These are phyloP conservation scores for Amanita phalloides DNA, from an alignment of 768 basidiomycete genomes.

Conservation along the genomic window DNA sequence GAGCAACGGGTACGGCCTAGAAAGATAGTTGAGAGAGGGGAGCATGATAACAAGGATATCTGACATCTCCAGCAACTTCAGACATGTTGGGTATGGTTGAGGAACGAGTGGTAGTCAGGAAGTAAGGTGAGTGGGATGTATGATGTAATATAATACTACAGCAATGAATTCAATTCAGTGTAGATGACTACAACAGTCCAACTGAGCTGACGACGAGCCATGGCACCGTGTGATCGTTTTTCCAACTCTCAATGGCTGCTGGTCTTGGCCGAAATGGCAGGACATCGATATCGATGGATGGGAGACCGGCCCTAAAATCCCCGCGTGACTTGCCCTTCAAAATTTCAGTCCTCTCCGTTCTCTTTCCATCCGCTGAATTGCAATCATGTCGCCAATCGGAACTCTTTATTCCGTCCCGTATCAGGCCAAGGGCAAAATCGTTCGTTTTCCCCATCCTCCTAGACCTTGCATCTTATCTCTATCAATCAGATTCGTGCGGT, in stretches of 20 bases:
- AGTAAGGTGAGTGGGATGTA: not conserved
- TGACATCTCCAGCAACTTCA: conserved; percentile 2
- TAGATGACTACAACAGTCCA: too few species aligned
- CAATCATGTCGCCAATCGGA: conserved; percentile 44
- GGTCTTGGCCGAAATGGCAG: not conserved
- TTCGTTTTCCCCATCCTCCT: conserved; percentile 20
- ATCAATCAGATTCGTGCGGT: conserved; percentile 35
- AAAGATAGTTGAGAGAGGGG: not conserved
- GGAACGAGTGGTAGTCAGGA: not conserved
- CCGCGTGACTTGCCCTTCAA: not conserved
- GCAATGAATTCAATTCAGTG: too few species aligned
- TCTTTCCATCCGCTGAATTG: conserved; percentile 10
- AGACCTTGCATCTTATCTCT: not conserved
- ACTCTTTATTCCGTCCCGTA: conserved; percentile 46
- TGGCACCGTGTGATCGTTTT: not conserved
- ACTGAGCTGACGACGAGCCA: too few species aligned
- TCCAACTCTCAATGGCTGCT: not conserved
- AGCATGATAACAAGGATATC: not conserved
- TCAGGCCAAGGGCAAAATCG: conserved; percentile 35
- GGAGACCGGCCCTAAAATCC: conserved; percentile 1
- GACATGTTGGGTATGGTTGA: not conserved
- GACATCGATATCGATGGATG: conserved; percentile 4
- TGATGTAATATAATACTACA: not conserved
- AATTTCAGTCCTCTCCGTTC: not conserved
- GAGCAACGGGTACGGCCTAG: conserved; percentile 70